These are phyloP conservation scores for Lactifluus rugatus DNA, from an alignment of 768 basidiomycete genomes.

Conservation along the genomic window DNA sequence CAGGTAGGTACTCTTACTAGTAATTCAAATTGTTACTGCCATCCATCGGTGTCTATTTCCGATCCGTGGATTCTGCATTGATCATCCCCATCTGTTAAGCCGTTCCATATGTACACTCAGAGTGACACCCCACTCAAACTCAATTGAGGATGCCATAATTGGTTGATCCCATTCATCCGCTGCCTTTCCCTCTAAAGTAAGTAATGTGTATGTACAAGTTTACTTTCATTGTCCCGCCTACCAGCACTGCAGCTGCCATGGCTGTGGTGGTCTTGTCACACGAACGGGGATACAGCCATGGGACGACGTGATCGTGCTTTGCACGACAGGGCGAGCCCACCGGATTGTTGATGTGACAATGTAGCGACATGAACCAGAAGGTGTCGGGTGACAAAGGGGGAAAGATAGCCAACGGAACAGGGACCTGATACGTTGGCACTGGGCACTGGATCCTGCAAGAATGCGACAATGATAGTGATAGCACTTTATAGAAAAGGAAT, in stretches of 20 bases:
- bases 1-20: background rate
- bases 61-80: background rate
- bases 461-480: too few relatives aligned
- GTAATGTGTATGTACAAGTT: background rate
- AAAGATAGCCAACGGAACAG: background rate
- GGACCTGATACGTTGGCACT: too few relatives aligned
- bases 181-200: background rate
- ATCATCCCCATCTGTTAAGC: background rate
- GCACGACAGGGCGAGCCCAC: background rate
- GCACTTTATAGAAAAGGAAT: background rate
- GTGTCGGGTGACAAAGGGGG: too few relatives aligned
- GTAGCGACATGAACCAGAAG: background rate
- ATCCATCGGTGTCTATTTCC: slow-evolving; percentile 1
- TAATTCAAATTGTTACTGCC: background rate
- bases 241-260: background rate
- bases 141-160: background rate
- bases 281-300: too few relatives aligned
- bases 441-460: too few relatives aligned
- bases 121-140: background rate
- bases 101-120: background rate
- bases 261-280: too few relatives aligned
- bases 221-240: background rate
- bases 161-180: background rate
- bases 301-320: too few relatives aligned
- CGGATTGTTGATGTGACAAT: background rate